Base-by-base conservation (phyloP, 768 basidiomycete genomes). In the Suillus occidentalis region DNA sequence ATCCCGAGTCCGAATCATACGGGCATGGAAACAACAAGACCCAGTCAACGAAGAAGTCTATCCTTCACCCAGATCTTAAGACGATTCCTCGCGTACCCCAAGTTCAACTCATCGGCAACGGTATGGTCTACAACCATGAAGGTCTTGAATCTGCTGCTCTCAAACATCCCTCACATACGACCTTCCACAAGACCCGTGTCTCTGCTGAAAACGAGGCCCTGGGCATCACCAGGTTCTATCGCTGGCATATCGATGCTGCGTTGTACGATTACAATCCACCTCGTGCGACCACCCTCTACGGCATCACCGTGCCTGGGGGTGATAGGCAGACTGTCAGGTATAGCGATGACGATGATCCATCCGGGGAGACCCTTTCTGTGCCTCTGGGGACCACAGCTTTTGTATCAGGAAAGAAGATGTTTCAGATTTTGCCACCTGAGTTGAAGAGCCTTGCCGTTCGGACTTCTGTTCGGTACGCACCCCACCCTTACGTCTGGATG, bases 401-500 rank as follows among this genome's bases (percentile, higher is more conserved):
- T 75, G 85, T 88, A 63, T 88, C 89, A 2, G 94, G 93, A 20
- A 86, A 83, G 77, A 89, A 85, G 31, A 95, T 94, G 87, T 97
- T 96, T 69, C 87, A 92, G 47, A 84, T 93, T 40, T 78, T 96
- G 31, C 84, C 92, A 1, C 70, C 79, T 3, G 84, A 88, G 63
- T 78, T 88, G 67, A 94, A 95, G 84, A 91, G 89, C 67, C 74
- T 96, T 5, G 92, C 92, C 0, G 90, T 95, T 25, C 83, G 94
- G 25, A 76, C 87, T 9, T 86, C 81, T 68, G 92, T 94, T 61
- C 85, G 81, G 71, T 95, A 94, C 72, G 86, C 91, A 5, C 92
- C 94, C 13, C 92, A 94, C 65, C 92, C 94, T 1, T 95, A 94
- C 73, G 89, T 94, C 43, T 95, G 93, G 93, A 95, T 96, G 92